Evolutionary conservation across 2,329 filamentous ascomycete species (phyloP), one percentile per base, ranked within the genome.

Genomic region (Chaetomium olivaceum): DNA sequence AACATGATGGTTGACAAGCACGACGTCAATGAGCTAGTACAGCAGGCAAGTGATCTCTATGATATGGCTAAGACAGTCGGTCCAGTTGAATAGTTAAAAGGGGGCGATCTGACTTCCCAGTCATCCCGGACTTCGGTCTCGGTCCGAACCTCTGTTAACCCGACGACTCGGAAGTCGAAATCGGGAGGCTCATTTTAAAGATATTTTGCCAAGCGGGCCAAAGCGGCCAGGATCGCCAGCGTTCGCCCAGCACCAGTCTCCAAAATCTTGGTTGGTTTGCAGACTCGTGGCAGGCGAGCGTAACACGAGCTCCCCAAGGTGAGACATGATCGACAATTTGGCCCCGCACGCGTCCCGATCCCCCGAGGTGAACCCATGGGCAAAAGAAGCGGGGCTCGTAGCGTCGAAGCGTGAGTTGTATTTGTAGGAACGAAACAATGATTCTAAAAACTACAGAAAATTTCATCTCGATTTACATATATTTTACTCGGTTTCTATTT

Each of bases 1-100:
- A 66, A 57, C 68, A 69, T 69, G 46, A 19, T 43, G 8, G 52
- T n/a, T 23, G 52, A 19, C 54, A 33, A 31, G 8, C 8, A 23
- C n/a, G 46, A 12, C n/a, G 19, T 48, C 8, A 9, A 12, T 9
- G 3, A 48, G 12, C n/a, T 5, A 19, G 21, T 19, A 21, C 5
- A 48, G 7, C n/a, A 21, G 8, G n/a, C 46, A 48, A 48, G 7
- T 2, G 2, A 12, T n/a, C 46, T 9, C 8, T 36, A 3, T 12
- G 21, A 9, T 12, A 8, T 48, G 46, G 9, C 46, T n/a, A 11
- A 23, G n/a, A 19, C 46, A n/a, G n/a, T 48, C 46, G n/a, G 7
- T 48, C 46, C 46, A 23, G 21, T 23, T 48, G n/a, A 48, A 48
- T 21, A n/a, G n/a, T n/a, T n/a, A 48, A 23, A 48, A 23, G 8